Percentiles rank a stretch among this genome's conserved stretches.
These are phyloP conservation scores for Cladorrhinum sp. DNA, from an alignment of 2,329 filamentous ascomycete genomes.

Conservation along the genomic window DNA sequence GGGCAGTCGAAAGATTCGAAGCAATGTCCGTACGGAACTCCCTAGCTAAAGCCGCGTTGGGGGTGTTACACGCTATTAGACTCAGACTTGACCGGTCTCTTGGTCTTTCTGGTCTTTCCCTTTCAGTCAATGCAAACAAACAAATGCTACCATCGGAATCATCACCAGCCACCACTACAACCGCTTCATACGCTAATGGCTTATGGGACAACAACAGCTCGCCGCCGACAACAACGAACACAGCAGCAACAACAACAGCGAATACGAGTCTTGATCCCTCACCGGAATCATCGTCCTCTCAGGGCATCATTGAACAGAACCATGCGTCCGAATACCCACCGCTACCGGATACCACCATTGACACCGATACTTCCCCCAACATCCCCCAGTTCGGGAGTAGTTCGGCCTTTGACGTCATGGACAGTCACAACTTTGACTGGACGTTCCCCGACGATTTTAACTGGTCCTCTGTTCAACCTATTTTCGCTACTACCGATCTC, in stretches of 20 bases:
- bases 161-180: background rate
- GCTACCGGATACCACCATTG: background rate
- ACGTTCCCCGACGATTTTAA: constrained; percentile 45
- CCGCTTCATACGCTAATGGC: background rate
- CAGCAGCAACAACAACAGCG: constrained; percentile 9
- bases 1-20: constrained; percentile 57
- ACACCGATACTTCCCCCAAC: background rate
- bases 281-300: background rate
- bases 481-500: constrained; percentile 57
- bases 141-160: background rate
- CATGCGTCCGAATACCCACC: background rate
- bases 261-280: background rate
- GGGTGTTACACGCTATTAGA: constrained; percentile 54
- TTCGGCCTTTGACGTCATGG: constrained; percentile 14
- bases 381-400: background rate
- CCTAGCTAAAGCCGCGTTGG: constrained; percentile 52
- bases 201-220: background rate
- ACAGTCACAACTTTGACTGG: constrained; percentile 35
- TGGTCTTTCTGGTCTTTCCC: constrained; percentile 22
- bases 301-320: background rate
- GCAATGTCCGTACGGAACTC: constrained; percentile 53
- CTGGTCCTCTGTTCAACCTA: constrained; percentile 50
- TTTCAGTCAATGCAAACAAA: background rate
- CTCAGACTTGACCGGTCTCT: constrained; percentile 52
- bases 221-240: constrained; percentile 2